Evolutionary conservation across 2,329 filamentous ascomycete genomes (phyloP), one percentile per base, ranked within the genome.

Genomic region (Cordyceps militaris): DNA sequence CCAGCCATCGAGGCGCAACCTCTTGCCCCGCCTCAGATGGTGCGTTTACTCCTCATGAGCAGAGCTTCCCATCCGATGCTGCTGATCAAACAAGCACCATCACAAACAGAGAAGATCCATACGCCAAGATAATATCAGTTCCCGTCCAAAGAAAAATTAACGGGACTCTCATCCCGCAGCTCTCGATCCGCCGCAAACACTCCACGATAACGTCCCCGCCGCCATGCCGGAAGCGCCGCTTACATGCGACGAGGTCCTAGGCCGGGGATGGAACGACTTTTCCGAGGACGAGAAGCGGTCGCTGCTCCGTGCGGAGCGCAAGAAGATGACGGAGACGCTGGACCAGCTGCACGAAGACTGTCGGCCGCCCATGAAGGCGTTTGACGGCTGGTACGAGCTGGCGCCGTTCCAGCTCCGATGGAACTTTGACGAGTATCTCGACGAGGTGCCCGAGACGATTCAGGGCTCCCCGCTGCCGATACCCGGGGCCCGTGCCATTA

Each of bases 371-470:
- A 84, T 79, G 57, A 94, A 97, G 70, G 91, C 93, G 23, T 52
- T 53, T 51, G 89, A 89, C 40, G 87, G 85, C 19, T 99, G 94
- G 94, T 99, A 99, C 70, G 79, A 85, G 7, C 79, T 79, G 50
- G 78, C 84, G 59, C 74, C 79, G 6, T 68, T 70, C 2, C 71
- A 73, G n/a, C 82, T 97, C 52, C 81, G 81, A 3, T 66, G 69
- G 7, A 80, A 96, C 73, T 86, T 99, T 5, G 84, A 94, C 58
- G 71, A 73, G 51, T 96, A 85, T 80, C 79, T 97, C n/a, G 76
- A 74, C 38, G 75, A 81, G 38, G 92, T 96, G 8, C 87, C 89
- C 2, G 71, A 77, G 50, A 78, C 80, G 1, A 74, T 94, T 42
- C 78, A 86, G 32, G 84, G 80, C 46, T 63, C 46, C 9, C 66